Base-by-base conservation (phyloP, 2,329 filamentous ascomycete species). In the Lojkania enalia region DNA sequence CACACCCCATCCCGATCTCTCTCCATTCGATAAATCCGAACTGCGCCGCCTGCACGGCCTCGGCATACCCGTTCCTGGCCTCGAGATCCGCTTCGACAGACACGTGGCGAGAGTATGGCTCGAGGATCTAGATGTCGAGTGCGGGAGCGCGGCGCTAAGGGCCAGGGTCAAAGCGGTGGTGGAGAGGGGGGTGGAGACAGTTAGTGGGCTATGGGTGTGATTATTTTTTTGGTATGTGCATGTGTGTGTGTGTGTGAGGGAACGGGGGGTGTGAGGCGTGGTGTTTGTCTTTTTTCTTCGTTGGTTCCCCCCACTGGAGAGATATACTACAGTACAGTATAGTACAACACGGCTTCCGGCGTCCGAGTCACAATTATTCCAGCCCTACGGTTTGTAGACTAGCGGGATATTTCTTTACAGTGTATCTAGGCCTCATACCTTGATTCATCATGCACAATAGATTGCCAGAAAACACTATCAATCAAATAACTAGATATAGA, bases 51-150 rank as follows among this genome's bases (percentile, higher is more conserved):
- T 96, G 36, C 88, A 95, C 61, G 84, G 82, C 51, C 75, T 95
- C 16, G 92, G 92, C 2, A 92, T 97, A 21, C 90, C 92, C 0
- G 90, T 96, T 0, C 94, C 94, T 0, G 94, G 92, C 0, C 78
- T 99, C 13, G 82, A 86, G 50, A 90, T 99, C 70, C 85, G 81
- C 60, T 86, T 96, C 3, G 92, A 97, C 60, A 94, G 89, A 73
- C 86, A 90, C 72, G 78, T 86, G 41, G 94, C 92, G 5, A 87
- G 83, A 50, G 86, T 99, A 5, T 97, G 92, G 91, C 75, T 99
- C 29, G 94, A 97, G 76, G 84, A 88, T 56, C 71, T 97, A 33
- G 90, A 95, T 58, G 88, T 99, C 3, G 94, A 97, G 71, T 95
- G 90, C 67, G 74, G 74, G 42, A 90, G 90, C 53, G 82, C 84